Evolutionary conservation across 805 yeast species (phyloP).

Genomic region (Kregervanrija delftensis): DNA sequence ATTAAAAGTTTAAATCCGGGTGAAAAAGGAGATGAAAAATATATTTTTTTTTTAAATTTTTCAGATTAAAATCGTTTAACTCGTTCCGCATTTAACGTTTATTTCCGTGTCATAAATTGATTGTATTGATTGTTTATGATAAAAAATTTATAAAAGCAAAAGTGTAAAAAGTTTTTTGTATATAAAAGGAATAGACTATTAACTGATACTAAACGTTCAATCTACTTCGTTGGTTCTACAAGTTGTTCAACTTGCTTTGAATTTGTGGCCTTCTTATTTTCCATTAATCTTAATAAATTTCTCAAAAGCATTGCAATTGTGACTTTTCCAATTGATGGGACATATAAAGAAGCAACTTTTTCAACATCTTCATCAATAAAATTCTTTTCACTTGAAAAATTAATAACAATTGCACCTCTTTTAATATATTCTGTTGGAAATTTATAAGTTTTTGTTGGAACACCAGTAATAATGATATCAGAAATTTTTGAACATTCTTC

Average conservation of each 20-base stretch:
- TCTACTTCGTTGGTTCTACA: constrained; percentile 8
- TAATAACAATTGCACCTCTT: constrained; percentile 86
- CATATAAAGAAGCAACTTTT: constrained; percentile 81
- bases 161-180: too few relatives aligned
- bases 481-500: constrained; percentile 65
- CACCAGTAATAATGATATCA: constrained; percentile 95
- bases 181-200: too few relatives aligned
- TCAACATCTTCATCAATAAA: constrained; percentile 77
- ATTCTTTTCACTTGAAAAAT: constrained; percentile 85
- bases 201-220: too few relatives aligned
- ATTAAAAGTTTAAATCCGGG: too few relatives aligned
- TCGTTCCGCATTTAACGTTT: too few relatives aligned
- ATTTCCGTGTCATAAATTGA: too few relatives aligned
- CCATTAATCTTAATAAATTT: constrained; percentile 74
- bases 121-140: too few relatives aligned
- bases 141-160: too few relatives aligned
- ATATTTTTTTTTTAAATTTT: too few relatives aligned
- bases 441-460: constrained; percentile 76
- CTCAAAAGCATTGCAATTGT: constrained; percentile 92
- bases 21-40: too few relatives aligned
- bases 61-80: too few relatives aligned
- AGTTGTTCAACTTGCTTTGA: constrained; percentile 9
- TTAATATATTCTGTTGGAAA: constrained; percentile 76
- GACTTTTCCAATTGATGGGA: constrained; percentile 94
- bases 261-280: constrained; percentile 41